Evolutionary conservation across 768 basidiomycete species (phyloP).

Genomic region (Leucocoprinus birnbaumii): DNA sequence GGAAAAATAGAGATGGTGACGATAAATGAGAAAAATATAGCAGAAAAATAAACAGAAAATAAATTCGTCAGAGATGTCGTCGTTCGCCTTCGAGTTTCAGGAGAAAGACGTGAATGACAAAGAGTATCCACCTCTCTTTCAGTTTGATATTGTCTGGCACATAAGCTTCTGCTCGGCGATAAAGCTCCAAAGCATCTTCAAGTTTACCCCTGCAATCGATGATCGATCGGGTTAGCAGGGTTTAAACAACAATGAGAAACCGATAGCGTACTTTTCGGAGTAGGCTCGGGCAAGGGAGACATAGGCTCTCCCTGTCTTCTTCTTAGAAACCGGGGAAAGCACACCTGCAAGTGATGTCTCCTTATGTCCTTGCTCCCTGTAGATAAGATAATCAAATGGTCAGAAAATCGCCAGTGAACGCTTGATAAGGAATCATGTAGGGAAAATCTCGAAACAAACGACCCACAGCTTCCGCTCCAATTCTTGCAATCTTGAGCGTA

Average conservation of each 20-base stretch:
- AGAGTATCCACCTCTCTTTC: constrained; percentile 84
- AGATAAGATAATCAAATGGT: not conserved
- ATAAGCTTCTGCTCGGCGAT: constrained; percentile 77
- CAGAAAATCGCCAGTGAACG: not conserved
- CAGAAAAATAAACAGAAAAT: not conserved
- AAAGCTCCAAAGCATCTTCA: constrained; percentile 76
- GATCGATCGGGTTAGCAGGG: not conserved
- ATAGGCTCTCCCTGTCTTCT: constrained; percentile 81
- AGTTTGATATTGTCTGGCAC: constrained; percentile 86
- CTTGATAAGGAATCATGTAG: constrained; percentile 2
- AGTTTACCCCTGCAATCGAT: constrained; percentile 60
- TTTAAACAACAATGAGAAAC: constrained; percentile 4
- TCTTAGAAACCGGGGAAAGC: constrained; percentile 70
- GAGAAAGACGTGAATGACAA: constrained; percentile 62
- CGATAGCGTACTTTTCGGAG: constrained; percentile 68
- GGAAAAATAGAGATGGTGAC: not conserved
- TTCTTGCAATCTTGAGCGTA: constrained; percentile 61
- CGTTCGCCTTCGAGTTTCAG: constrained; percentile 31
- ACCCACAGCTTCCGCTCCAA: constrained; percentile 74
- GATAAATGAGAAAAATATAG: constrained; percentile 20
- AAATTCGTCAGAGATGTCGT: constrained; percentile 30
- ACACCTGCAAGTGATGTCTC: constrained; percentile 59
- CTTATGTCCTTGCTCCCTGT: constrained; percentile 59
- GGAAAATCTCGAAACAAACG: not conserved
- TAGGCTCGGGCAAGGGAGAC: constrained; percentile 80